A percentile compares a stretch with the other conserved stretches of the same genome.
Conservation (phyloP, 169 alveolate genomes). For the Plasmodium vivax region DNA sequence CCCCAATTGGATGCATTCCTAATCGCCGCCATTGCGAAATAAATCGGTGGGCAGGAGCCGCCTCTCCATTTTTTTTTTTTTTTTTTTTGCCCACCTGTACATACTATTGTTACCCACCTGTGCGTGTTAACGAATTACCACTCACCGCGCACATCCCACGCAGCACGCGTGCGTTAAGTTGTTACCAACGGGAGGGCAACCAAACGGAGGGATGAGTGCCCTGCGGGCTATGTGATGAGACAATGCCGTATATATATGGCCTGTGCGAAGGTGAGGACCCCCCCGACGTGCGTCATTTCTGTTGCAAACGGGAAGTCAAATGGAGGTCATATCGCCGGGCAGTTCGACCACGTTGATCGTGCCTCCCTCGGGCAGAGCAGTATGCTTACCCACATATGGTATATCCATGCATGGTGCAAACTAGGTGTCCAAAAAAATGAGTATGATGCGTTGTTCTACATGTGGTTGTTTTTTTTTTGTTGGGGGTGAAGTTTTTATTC, state of each 20-base stretch:
- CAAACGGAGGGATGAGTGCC: background rate
- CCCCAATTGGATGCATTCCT: background rate
- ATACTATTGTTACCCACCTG: background rate
- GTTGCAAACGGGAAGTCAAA: background rate
- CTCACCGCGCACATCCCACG: background rate
- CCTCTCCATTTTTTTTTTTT: too few relatives aligned
- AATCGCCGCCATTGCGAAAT: background rate
- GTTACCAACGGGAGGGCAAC: background rate
- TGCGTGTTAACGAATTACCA: background rate
- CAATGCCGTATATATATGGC: background rate
- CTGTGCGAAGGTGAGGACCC: background rate
- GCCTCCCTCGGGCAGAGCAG: background rate
- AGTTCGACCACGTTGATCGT: background rate
- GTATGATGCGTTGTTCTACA: background rate
- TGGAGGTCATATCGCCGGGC: background rate
- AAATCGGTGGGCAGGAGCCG: background rate
- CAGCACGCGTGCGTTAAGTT: background rate
- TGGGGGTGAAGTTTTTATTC: background rate
- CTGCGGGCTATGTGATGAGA: background rate
- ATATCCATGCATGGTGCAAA: too few relatives aligned
- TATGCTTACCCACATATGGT: background rate
- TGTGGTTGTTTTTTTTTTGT: background rate
- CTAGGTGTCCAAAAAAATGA: background rate
- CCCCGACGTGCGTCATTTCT: background rate
- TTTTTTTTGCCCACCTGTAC: background rate